Base-by-base conservation (phyloP, 1,139 yeast species). In the Nakaseomyces nivariensis region DNA sequence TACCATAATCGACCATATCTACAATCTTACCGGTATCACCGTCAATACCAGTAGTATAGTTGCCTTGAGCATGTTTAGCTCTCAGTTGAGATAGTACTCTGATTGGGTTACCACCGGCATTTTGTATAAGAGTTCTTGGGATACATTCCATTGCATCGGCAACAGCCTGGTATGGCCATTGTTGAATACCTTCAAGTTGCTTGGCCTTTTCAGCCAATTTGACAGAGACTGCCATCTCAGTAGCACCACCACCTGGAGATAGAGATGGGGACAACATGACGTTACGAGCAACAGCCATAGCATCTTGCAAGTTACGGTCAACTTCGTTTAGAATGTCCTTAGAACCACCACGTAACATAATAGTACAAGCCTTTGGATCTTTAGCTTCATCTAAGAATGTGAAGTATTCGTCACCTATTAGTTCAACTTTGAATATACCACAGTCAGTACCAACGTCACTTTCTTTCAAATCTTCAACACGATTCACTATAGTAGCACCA, bases 231-330 rank as follows among this genome's bases (percentile, higher is more conserved):
- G 98, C 98, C 97, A 94, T 92, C 71, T 92, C 99, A 25, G 97
- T 92, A 48, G 99, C 98, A 63, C 99, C 98, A 52, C 98, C 99
- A 59, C 99, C 99, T 48, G 99, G 99, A 2, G 96, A 77, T 64
- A 92, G 77, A 40, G 94, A 81, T 48, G 99, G 98, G 67, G 92
- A 95, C 61, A 92, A 83, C 77, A 87, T 79, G 46, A 94, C 97
- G 65, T 94, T 94, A 69, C 97, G 81, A 26, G 98, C 83, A 48
- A 92, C 98, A 5, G 97, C 92, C 96, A 94, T 87, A 46, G 99
- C 98, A 70, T 94, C 99, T 67, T 92, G 97, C 65, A 94, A 76
- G 68, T 94, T 94, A 67, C 99, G 83, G 67, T 94, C 98, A 62
- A 94, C 82, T 74, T 94, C 98, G 69, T 89, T 89, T 62, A 94